Evolutionary conservation across 2,329 filamentous ascomycete species (phyloP), one percentile per base, ranked within the genome.

Genomic region (Fusarium sp.): DNA sequence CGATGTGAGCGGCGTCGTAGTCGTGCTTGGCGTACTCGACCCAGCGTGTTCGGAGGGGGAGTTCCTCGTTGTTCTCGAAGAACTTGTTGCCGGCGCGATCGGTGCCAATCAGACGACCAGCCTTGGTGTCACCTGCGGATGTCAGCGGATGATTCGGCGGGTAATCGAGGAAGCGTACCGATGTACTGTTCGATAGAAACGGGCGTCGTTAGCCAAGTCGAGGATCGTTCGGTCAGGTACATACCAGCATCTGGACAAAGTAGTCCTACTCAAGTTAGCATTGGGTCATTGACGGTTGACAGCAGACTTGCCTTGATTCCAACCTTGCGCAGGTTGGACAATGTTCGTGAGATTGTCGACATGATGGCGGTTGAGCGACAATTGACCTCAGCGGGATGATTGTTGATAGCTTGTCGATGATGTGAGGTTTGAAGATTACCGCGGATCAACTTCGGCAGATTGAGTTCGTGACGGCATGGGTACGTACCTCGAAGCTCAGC

Each of bases 61-160:
- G 88, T 83, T 99, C 96, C 81, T 98, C 94, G 79, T 90, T 84
- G 87, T 99, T 98, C 88, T 99, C 96, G 82, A 90, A 99, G 88
- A 89, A 99, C 86, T 97, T 98, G 90, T 99, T 99, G 83, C 96
- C 97, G 81, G 91, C 97, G 83, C 91, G 90, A 86, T 99, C 96
- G 79, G 86, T 89, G 78, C 92, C 96, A 75, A 99, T 90, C 76
- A 97, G 87, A 46, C 89, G 91, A 79, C 96, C 97, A 80, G 93
- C 91, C 87, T 99, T 99, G 84, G 96, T 99, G 85, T 99, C 96
- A 86, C 95, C 95, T 96, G 81, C 3, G 27, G 25, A n/a, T 44
- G 65, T 70, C 45, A 72, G 52, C 23, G n/a, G 35, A 23, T 1
- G 19, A 18, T 23, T 27, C 19, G 78, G 11, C 3, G 4, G 10